Percentiles rank a stretch among this genome's conserved stretches.
These are phyloP conservation scores for Xylariaceae sp. DNA, from an alignment of 2,329 filamentous ascomycete genomes.

Conservation along the genomic window DNA sequence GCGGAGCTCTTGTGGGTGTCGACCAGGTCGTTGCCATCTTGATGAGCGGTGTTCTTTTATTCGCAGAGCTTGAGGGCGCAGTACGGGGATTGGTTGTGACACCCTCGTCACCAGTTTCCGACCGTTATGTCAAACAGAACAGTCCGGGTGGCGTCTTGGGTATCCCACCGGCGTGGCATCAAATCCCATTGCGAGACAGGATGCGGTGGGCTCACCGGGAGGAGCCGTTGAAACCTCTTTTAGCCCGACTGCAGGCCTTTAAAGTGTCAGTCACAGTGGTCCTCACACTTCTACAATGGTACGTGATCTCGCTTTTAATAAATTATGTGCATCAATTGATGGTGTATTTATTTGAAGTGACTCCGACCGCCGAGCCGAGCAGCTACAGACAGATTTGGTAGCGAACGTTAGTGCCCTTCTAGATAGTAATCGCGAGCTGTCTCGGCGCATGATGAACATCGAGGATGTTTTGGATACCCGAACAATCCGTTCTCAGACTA, in stretches of 20 bases:
- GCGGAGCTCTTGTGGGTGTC: constrained; percentile 3
- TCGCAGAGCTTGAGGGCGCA: constrained; percentile 7
- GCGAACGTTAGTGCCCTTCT: constrained; percentile 1
- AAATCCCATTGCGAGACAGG: not conserved
- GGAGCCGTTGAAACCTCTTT: not conserved
- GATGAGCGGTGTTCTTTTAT: constrained; percentile 3
- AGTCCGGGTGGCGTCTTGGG: too few relatives aligned
- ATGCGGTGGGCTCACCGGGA: constrained; percentile 4
- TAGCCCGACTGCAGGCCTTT: constrained; percentile 1
- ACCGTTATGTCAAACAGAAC: too few relatives aligned
- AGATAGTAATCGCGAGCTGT: constrained; percentile 2
- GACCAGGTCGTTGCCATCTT: constrained; percentile 6
- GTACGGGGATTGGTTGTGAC: not conserved
- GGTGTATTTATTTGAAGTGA: not conserved
- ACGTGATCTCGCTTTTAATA: not conserved
- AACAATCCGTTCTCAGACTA: not conserved
- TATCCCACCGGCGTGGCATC: not conserved
- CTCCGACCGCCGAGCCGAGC: constrained; percentile 2
- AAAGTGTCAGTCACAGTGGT: constrained; percentile 6
- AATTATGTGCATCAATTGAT: not conserved
- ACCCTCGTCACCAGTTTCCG: not conserved
- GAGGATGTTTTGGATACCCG: not conserved
- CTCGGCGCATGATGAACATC: constrained; percentile 5
- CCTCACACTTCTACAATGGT: constrained; percentile 4
- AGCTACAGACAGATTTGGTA: constrained; percentile 1